phyloP scores from a whole-genome alignment of 345 rosid genomes.

The Salix viminalis region DNA sequence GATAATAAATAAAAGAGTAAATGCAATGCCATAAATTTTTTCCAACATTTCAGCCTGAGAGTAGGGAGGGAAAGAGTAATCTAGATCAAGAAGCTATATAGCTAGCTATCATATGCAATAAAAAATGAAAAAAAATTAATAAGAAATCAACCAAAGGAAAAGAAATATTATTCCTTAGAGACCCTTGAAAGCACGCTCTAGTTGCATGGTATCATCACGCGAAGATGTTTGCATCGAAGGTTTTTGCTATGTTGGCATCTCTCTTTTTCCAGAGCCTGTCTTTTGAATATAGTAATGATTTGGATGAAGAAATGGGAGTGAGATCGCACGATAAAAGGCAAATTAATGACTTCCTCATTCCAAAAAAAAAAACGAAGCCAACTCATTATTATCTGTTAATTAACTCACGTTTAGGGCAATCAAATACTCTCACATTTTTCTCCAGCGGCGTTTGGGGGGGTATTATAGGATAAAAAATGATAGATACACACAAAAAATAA shows the following conservation, averaged over 20 bases:
- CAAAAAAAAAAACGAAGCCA: not conserved
- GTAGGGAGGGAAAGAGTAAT: not conserved
- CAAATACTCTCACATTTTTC: too few relatives aligned
- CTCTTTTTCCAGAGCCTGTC: not conserved
- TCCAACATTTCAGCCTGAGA: not conserved
- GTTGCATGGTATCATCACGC: slow-evolving; percentile 52
- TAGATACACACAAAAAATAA: too few relatives aligned
- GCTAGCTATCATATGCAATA: not conserved
- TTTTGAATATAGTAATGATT: not conserved
- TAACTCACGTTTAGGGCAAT: not conserved
- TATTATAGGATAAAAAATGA: too few relatives aligned
- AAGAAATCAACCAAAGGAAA: not conserved
- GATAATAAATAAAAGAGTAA: not conserved
- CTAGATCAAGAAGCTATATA: not conserved
- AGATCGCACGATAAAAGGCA: not conserved
- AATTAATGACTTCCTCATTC: not conserved
- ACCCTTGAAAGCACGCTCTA: slow-evolving; percentile 62
- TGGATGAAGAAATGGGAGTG: not conserved
- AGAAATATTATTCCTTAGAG: not conserved
- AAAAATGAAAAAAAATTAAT: not conserved
- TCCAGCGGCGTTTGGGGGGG: too few relatives aligned
- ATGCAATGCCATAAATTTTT: not conserved
- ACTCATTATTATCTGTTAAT: not conserved
- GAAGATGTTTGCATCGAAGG: slow-evolving; percentile 27
- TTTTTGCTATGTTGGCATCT: slow-evolving; percentile 40